Evolutionary conservation across 78 protist species (phyloP).

Genomic region (Isochrysis galbana): DNA sequence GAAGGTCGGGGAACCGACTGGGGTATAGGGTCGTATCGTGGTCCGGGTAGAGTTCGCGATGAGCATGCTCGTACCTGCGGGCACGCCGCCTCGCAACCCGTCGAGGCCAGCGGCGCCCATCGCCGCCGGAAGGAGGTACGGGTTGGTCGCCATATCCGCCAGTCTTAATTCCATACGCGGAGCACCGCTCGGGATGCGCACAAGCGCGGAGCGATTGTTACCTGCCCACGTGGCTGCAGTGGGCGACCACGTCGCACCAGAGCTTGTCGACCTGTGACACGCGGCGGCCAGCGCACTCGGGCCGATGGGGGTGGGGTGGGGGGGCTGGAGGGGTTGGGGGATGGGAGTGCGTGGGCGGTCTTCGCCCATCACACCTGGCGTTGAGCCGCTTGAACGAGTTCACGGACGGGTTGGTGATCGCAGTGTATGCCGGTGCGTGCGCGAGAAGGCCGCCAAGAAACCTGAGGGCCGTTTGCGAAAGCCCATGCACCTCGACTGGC

Average conservation of each 20-base stretch:
- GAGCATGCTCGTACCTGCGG: not conserved
- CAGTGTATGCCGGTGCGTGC: not conserved
- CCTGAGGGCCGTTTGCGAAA: not conserved
- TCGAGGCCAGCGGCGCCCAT: constrained; percentile 26
- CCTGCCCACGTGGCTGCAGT: not conserved
- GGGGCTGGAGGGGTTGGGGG: too few species aligned
- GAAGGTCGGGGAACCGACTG: too few species aligned
- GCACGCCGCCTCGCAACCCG: not conserved
- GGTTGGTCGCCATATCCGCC: constrained; percentile 20
- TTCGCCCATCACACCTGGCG: not conserved
- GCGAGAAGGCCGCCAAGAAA: not conserved
- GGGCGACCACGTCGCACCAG: constrained; percentile 32
- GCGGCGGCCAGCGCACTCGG: too few species aligned
- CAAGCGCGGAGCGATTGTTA: constrained; percentile 1
- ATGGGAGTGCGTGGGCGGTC: too few species aligned
- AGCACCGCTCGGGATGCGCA: not conserved
- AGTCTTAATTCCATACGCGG: not conserved
- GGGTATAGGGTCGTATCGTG: too few species aligned
- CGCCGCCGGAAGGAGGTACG: constrained; percentile 29
- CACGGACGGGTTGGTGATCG: constrained; percentile 6
- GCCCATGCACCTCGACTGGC: not conserved
- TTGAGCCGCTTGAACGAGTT: constrained; percentile 6
- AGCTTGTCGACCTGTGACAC: too few species aligned
- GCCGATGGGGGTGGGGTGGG: too few species aligned
- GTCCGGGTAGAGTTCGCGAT: too few species aligned